Evolutionary conservation across 2,329 filamentous ascomycete genomes (phyloP), one percentile per base, ranked within the genome.

Genomic region (Cyanodermella asteris): DNA sequence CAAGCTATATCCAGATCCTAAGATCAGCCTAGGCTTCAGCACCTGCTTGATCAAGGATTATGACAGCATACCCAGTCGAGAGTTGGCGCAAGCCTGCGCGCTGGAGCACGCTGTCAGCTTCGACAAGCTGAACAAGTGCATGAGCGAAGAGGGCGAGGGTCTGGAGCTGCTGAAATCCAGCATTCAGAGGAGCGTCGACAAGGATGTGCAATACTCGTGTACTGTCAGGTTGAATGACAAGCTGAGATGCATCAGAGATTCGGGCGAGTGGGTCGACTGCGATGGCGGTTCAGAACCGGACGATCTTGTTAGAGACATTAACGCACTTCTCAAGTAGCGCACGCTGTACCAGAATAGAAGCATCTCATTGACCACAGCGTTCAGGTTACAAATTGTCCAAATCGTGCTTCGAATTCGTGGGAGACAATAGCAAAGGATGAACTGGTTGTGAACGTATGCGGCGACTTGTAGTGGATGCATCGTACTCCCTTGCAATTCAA

Each of bases 41-140:
- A 87, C 90, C 63, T 97, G 87, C 52, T 53, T 97, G 29, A 70
- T 72, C 13, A 63, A 61, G 33, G 64, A 81, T 32, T 97, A 82
- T 48, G 28, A 56, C 13, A 49, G 69, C 6, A 91, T 97, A 17
- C 84, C 87, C 2, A 58, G 76, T 17, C 64, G 72, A 25, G 59
- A 61, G n/a, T 61, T 93, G 11, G 62, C 93, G 20, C 64, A 90
- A 44, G 70, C 80, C 43, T 97, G 87, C 45, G 80, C 87, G 3
- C 56, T 91, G 25, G 80, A 94, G 50, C 78, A 91, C 42, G 81
- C 78, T 15, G 70, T 94, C 24, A 72, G 87, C 40, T 80, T 93
- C 44, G 60, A 69, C 14, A 59, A 64, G 34, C 50, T 97, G 28
- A 90, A 94, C 46, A 58, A 72, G 12, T 97, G 87, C 45, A 72